Evolutionary conservation across 2,329 filamentous ascomycete genomes (phyloP).

Genomic region (Penicillium sp.): DNA sequence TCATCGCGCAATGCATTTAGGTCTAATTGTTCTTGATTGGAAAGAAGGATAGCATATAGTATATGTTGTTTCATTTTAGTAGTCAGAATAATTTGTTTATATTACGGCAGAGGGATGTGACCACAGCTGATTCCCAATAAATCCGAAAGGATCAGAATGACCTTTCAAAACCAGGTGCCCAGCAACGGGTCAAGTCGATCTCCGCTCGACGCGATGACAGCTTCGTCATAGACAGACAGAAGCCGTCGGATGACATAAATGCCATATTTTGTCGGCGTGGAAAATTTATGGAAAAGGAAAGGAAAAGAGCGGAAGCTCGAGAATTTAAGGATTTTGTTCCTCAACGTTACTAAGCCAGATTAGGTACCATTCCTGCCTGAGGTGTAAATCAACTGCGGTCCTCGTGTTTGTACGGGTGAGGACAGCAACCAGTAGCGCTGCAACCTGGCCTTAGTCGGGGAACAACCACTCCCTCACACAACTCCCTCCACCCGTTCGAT

Average conservation of each 20-base stretch:
- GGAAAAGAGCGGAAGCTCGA: constrained; percentile 41
- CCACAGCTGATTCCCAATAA: constrained; percentile 72
- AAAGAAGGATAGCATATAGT: background rate
- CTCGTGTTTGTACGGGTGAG: constrained; percentile 33
- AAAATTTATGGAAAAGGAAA: constrained; percentile 27
- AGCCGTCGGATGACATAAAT: constrained; percentile 59
- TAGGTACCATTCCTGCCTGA: background rate
- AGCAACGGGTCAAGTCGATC: constrained; percentile 65
- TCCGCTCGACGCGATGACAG: constrained; percentile 71
- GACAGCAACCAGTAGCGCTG: constrained; percentile 39
- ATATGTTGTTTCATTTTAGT: background rate
- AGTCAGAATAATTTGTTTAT: background rate
- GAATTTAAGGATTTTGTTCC: constrained; percentile 22
- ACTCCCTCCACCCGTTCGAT: constrained; percentile 33
- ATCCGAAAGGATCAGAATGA: constrained; percentile 63
- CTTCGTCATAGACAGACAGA: constrained; percentile 50
- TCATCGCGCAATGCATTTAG: constrained; percentile 4
- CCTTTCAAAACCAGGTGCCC: constrained; percentile 69
- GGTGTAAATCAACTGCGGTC: background rate
- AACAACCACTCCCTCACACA: constrained; percentile 34
- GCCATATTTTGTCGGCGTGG: constrained; percentile 54
- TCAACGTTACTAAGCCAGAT: background rate
- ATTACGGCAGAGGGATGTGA: constrained; percentile 46
- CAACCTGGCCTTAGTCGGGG: constrained; percentile 48
- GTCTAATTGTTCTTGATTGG: background rate